Conservation (phyloP, 2,329 filamentous ascomycete genomes). For the Penicillium sp. region DNA sequence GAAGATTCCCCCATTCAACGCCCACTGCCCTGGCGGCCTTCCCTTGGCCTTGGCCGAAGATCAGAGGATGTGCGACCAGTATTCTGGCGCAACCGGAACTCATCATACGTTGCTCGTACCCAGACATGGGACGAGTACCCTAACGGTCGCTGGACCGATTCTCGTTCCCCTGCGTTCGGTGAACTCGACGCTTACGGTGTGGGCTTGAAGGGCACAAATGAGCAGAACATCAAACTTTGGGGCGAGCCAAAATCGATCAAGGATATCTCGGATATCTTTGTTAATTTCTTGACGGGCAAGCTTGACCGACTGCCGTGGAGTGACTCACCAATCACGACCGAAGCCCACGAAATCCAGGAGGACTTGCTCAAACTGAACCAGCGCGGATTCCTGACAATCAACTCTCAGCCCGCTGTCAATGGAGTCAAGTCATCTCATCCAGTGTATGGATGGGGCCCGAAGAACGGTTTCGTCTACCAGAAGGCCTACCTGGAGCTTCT, state of each 20-base stretch:
- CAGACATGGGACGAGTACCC: constrained; percentile 99
- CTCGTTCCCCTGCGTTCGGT: constrained; percentile 88
- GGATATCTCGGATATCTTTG: constrained; percentile 75
- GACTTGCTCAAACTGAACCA: constrained; percentile 74
- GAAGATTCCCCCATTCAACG: constrained; percentile 71
- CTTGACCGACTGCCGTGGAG: constrained; percentile 86
- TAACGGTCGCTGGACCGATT: constrained; percentile 97
- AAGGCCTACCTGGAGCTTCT: constrained; percentile 94
- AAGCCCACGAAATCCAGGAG: constrained; percentile 68
- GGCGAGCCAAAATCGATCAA: constrained; percentile 70
- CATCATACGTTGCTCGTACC: constrained; percentile 87
- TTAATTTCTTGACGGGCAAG: constrained; percentile 72
- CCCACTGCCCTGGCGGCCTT: constrained; percentile 92
- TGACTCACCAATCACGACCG: constrained; percentile 72
- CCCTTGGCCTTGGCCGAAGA: constrained; percentile 75
- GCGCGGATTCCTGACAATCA: constrained; percentile 84
- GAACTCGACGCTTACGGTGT: constrained; percentile 92
- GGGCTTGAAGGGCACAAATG: constrained; percentile 85
- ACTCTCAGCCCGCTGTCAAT: constrained; percentile 91
- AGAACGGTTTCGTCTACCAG: constrained; percentile 94
- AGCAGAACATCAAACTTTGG: constrained; percentile 92
- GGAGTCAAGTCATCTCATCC: constrained; percentile 80
- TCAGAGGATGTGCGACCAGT: constrained; percentile 95
- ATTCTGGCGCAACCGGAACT: constrained; percentile 96
- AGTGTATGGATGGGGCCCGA: constrained; percentile 85